phyloP scores from a whole-genome alignment of 1,139 yeast species.

The Yamadazyma atlantica region DNA sequence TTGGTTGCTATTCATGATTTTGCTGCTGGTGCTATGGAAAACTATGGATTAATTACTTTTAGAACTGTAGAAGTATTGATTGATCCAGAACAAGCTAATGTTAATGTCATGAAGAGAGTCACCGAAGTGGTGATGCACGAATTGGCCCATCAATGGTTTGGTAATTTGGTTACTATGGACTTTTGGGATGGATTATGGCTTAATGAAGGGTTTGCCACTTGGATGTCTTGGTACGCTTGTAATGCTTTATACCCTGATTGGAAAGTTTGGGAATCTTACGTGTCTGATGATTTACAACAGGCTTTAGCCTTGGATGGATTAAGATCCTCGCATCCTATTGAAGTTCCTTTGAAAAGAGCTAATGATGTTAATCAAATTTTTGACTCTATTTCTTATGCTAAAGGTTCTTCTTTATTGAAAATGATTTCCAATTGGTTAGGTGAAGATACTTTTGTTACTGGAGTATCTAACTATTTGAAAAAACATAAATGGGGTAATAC shows the following conservation, averaged over 20 bases:
- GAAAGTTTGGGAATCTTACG: conserved; percentile 56
- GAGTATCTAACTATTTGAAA: conserved; percentile 72
- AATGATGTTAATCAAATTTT: conserved; percentile 58
- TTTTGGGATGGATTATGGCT: conserved; percentile 96
- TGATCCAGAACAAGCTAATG: conserved; percentile 46
- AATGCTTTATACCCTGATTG: conserved; percentile 56
- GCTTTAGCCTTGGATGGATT: conserved; percentile 55
- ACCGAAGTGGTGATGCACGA: conserved; percentile 63
- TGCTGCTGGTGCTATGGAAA: conserved; percentile 64
- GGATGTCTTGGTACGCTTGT: conserved; percentile 55
- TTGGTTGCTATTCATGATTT: conserved; percentile 58
- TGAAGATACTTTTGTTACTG: conserved; percentile 65
- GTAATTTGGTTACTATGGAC: conserved; percentile 88
- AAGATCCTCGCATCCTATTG: conserved; percentile 57
- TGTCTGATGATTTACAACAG: conserved; percentile 50
- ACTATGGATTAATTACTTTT: conserved; percentile 58
- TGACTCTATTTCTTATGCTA: conserved; percentile 66
- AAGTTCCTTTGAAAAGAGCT: conserved; percentile 55
- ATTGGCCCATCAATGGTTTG: conserved; percentile 86
- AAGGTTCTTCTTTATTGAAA: conserved; percentile 77
- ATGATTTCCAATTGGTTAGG: conserved; percentile 78
- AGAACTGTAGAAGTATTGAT: conserved; percentile 54
- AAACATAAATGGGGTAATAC: conserved; percentile 81
- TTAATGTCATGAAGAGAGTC: conserved; percentile 47
- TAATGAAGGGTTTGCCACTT: conserved; percentile 80